Evolutionary conservation across 1,284 basidiomycete genomes (phyloP).

Genomic region (Ustilago lituana): DNA sequence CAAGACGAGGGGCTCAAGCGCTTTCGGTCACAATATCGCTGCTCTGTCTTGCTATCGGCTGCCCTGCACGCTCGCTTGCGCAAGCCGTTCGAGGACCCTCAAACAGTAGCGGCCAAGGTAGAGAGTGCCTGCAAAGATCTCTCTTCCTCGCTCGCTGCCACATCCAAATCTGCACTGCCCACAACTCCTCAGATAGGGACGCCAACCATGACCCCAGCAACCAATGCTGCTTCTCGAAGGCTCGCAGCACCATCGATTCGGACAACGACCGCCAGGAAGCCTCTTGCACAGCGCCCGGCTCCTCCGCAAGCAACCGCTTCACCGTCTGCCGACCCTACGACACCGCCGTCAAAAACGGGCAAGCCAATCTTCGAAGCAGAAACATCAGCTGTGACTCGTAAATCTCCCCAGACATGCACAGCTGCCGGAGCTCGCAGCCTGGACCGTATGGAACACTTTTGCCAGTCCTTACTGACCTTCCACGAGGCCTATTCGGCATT

Average conservation of each 20-base stretch:
- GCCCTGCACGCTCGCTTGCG: conserved; percentile 32
- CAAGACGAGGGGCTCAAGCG: conserved; percentile 25
- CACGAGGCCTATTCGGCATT: conserved; percentile 43
- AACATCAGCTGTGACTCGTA: not conserved
- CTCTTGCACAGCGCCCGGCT: conserved; percentile 22
- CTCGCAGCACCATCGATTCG: conserved; percentile 2
- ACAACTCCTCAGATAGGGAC: conserved; percentile 3
- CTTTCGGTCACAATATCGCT: conserved; percentile 40
- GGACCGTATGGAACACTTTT: conserved; percentile 38
- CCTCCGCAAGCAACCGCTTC: conserved; percentile 22
- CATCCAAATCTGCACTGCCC: conserved; percentile 2
- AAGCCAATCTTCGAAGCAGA: conserved; percentile 14
- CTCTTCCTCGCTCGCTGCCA: conserved; percentile 1
- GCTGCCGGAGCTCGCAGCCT: not conserved
- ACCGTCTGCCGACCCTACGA: conserved; percentile 9
- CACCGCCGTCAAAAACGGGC: conserved; percentile 25
- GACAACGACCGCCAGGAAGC: conserved; percentile 10
- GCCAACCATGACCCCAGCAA: conserved; percentile 8
- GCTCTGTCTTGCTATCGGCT: conserved; percentile 22
- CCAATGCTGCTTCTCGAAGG: conserved; percentile 12
- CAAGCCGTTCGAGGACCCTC: conserved; percentile 23
- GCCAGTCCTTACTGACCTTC: conserved; percentile 25
- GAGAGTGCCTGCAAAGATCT: conserved; percentile 37
- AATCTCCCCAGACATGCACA: not conserved
- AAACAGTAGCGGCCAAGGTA: conserved; percentile 19